Evolutionary conservation across 2,329 filamentous ascomycete species (phyloP), one percentile per base, ranked within the genome.

Genomic region (Plectosphaerella plurivora): DNA sequence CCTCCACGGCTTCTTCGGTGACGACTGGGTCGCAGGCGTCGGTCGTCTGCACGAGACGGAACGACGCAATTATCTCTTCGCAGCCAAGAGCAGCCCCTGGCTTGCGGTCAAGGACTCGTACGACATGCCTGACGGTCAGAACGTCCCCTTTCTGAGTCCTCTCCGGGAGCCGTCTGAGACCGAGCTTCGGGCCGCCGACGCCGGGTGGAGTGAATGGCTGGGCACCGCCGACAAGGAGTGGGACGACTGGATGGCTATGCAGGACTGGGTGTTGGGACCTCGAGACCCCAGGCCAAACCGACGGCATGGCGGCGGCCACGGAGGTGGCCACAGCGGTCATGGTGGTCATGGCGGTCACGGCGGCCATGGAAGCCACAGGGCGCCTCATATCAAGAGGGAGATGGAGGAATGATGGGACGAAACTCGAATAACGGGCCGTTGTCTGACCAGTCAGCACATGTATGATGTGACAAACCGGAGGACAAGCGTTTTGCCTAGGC

Each of bases 181-280:
- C 20, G 94, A 97, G 72, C 89, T 97, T 56, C 82, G 89, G 56
- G 81, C 76, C 14, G 92, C 92, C 0, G 93, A 97, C 72, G 80
- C 82, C 56, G 85, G 80, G 54, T 99, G 94, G 94, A 95, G 91
- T 65, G 87, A 93, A 63, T 97, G 93, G 93, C 74, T 97, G 33
- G 36, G 35, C 36, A 39, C 76, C 15, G 92, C 92, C 0, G 93
- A 97, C 71, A 80, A 82, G 55, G 85, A 80, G 54, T 99, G 94
- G 94, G 95, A 91, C 65, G 87, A 93, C 63, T 97, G 93, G 93
- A 74, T 97, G 36, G 90, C 90, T 12, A 95, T 97, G 90, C 91
- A 96, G 69, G 93, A 97, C 68, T 97, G 93, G 93, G 96, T 96
- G 91, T 75, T 97, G n/a, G 92, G 92, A 2, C 88, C 89, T 1